Percentiles rank a stretch among this genome's conserved stretches.
Conservation (phyloP, 768 basidiomycete species). For the Auriscalpium vulgare region DNA sequence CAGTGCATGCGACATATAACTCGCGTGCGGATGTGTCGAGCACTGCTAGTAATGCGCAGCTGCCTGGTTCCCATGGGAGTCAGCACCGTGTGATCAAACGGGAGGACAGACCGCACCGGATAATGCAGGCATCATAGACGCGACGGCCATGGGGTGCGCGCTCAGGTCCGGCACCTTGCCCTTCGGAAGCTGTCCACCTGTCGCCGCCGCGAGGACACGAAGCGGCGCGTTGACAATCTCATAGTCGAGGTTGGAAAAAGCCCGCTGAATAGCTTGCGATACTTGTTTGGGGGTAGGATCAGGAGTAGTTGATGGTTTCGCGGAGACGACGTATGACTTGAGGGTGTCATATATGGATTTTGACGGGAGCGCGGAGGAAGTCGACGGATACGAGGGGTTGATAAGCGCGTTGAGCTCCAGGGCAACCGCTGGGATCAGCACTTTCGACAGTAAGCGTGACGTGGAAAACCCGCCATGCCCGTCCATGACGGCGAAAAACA, state of each 20-base stretch:
- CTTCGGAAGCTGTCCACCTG: constrained; percentile 39
- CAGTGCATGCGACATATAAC: constrained; percentile 86
- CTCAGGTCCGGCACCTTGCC: constrained; percentile 57
- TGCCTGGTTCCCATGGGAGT: constrained; percentile 40
- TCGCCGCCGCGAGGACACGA: constrained; percentile 49
- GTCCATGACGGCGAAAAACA: constrained; percentile 88
- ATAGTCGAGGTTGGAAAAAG: constrained; percentile 79
- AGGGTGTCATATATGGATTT: constrained; percentile 20
- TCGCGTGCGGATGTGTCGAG: constrained; percentile 79
- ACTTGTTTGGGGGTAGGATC: constrained; percentile 45
- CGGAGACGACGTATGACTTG: constrained; percentile 28
- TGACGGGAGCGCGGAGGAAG: constrained; percentile 17
- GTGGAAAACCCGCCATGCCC: constrained; percentile 85
- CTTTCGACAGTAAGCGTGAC: constrained; percentile 72
- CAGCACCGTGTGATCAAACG: neutral
- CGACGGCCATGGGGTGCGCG: constrained; percentile 59
- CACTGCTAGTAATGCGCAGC: constrained; percentile 84
- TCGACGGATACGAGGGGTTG: constrained; percentile 24
- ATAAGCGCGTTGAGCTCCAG: constrained; percentile 60
- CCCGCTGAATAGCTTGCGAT: constrained; percentile 60
- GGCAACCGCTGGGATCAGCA: constrained; percentile 78
- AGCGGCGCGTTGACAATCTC: constrained; percentile 78
- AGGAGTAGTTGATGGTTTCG: constrained; percentile 18
- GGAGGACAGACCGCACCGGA: constrained; percentile 39
- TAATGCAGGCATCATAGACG: constrained; percentile 76